phyloP scores from a whole-genome alignment of 495 filamentous ascomycete species.

The Penicillium silybi region DNA sequence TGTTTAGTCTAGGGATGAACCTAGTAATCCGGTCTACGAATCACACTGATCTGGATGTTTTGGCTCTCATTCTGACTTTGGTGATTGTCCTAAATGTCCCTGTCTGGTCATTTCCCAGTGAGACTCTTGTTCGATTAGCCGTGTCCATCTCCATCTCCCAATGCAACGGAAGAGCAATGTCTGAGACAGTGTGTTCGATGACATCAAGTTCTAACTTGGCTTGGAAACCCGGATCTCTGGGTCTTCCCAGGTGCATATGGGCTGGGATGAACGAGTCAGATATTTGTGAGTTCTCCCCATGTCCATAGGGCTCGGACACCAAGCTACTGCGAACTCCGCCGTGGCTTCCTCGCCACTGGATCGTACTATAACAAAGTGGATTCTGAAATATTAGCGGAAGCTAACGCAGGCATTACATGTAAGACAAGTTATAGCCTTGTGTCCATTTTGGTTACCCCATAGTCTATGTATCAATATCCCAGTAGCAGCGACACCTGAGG shows the following conservation, averaged over 20 bases:
- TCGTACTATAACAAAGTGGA: background rate
- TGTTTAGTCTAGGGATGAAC: background rate
- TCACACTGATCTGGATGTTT: background rate
- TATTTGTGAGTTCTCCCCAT: background rate
- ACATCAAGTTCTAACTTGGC: background rate
- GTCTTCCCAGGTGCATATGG: background rate
- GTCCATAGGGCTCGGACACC: slow-evolving; percentile 1
- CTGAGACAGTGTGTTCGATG: slow-evolving; percentile 19
- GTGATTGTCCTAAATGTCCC: background rate
- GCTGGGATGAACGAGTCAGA: background rate
- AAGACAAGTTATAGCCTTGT: background rate
- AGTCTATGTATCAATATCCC: background rate
- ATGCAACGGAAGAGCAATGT: slow-evolving; percentile 5
- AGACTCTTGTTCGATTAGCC: slow-evolving; percentile 10
- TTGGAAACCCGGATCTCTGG: background rate
- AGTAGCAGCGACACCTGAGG: background rate
- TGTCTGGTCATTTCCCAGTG: slow-evolving; percentile 6
- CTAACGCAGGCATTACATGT: background rate
- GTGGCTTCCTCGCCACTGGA: background rate
- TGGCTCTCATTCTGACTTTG: background rate
- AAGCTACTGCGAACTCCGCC: background rate
- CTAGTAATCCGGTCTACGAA: background rate
- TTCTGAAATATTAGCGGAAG: background rate
- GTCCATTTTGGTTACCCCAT: background rate
- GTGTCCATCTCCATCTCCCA: slow-evolving; percentile 11